A percentile compares a stretch with the other conserved stretches of the same genome.
Evolutionary conservation across 2,329 filamentous ascomycete species (phyloP).

Genomic region (Xylariales sp.): DNA sequence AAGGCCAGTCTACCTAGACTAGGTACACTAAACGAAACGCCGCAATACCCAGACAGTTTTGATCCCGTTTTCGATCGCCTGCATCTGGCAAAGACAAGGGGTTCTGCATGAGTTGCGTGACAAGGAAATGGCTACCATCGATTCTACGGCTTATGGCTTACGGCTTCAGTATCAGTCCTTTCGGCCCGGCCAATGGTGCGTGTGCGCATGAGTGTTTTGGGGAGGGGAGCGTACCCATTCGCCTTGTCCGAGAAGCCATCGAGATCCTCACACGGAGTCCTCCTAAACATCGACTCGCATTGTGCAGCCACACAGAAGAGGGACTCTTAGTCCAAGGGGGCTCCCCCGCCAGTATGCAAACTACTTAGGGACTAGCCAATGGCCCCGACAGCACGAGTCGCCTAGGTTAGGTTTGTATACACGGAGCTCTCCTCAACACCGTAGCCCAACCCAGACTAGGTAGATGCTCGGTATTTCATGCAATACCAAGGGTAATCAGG

Average conservation of each 20-base stretch:
- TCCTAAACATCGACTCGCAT: neutral
- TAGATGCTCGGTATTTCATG: no score
- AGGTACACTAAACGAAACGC: neutral
- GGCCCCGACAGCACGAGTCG: neutral
- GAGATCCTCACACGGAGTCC: neutral
- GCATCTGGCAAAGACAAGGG: conserved; percentile 5
- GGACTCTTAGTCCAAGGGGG: neutral
- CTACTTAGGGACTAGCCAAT: neutral
- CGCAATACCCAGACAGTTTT: neutral
- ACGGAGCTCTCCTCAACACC: neutral
- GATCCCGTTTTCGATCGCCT: conserved; percentile 21
- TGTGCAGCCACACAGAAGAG: neutral
- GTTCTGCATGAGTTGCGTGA: neutral
- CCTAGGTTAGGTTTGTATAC: neutral
- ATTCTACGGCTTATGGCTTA: conserved; percentile 3
- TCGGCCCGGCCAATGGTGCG: no score
- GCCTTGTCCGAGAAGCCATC: neutral
- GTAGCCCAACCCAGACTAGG: neutral
- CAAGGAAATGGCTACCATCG: neutral
- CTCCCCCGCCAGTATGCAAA: neutral
- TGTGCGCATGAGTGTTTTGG: no score
- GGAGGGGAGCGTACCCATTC: neutral
- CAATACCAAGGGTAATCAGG: neutral
- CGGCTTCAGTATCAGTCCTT: no score
- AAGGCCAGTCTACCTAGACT: no score